Evolutionary conservation across 768 basidiomycete genomes (phyloP), one percentile per base, ranked within the genome.

Genomic region (Leccinum disarticulatum): DNA sequence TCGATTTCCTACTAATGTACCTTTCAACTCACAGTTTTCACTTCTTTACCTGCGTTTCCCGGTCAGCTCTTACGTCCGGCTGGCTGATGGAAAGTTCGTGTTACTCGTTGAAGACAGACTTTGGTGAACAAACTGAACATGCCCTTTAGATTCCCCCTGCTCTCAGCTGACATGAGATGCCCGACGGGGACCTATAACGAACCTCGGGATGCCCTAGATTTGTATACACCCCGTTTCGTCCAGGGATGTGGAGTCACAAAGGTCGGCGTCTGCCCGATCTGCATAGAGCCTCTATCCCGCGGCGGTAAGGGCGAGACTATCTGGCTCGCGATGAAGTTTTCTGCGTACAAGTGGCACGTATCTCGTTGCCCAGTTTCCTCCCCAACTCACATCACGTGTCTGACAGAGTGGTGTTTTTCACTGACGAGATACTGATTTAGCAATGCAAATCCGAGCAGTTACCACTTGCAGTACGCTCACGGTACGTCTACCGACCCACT

Each of bases 401-500:
- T 46, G 25, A 62, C 54, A 74, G 72, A 61, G 73, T 64, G 50
- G 41, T 27, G 15, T 56, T 52, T 47, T 48, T 49, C 36, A 27
- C 28, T 52, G 8, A 35, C 30, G 36, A 55, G 14, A 22, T 54
- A 19, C 57, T 68, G 62, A 61, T 48, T 41, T 35, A 47, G n/a
- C 10, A 11, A 33, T 41, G 33, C 33, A 19, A 43, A 36, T 51
- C 6, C 38, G 17, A 17, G 38, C 38, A 92, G 90, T 70, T 92
- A 92, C 65, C 91, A 93, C 67, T 83, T 93, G 85, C 90, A 91
- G 66, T 90, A 90, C 61, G 78, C 81, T 3, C 90, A 92, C 67
- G 90, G 90, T 89, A 76, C 6, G 76, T 65, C 14, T 31, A 35
- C 35, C 27, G 11, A 36, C 28, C 15, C 56, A 13, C 3, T 41